A percentile compares a stretch with the other conserved stretches of the same genome.
Evolutionary conservation across 179 eudicot genomes (phyloP).

Genomic region (Camellia oleifera): DNA sequence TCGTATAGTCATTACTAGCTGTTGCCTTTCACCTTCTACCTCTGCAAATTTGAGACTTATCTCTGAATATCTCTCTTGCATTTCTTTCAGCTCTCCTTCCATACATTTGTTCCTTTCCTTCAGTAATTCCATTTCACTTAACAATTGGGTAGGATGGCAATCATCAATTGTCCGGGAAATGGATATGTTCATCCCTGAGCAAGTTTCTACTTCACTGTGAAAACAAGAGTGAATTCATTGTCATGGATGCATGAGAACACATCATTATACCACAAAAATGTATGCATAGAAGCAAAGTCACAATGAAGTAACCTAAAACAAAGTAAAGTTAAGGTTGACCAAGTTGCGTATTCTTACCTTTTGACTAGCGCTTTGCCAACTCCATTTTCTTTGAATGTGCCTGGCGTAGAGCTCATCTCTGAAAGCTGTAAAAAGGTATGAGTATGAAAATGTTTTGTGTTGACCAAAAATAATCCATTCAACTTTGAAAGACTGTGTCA

Average conservation of each 20-base stretch:
- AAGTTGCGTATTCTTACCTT: constrained; percentile 34
- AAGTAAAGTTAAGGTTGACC: neutral
- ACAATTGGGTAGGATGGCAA: constrained; percentile 26
- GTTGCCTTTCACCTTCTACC: constrained; percentile 96
- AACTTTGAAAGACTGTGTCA: constrained; percentile 14
- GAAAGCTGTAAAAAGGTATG: constrained; percentile 14
- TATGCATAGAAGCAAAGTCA: neutral
- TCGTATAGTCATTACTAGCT: constrained; percentile 83
- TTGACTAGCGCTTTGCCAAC: constrained; percentile 29
- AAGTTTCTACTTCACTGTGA: constrained; percentile 40
- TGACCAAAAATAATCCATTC: too few relatives aligned
- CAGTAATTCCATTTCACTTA: constrained; percentile 48
- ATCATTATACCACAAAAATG: neutral
- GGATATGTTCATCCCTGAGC: constrained; percentile 18
- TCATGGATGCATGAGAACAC: neutral
- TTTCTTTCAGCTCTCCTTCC: constrained; percentile 80
- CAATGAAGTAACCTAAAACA: neutral
- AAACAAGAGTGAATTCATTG: neutral
- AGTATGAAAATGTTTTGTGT: too few relatives aligned
- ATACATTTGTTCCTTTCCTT: constrained; percentile 67
- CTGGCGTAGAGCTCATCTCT: constrained; percentile 18
- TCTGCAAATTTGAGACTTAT: constrained; percentile 90
- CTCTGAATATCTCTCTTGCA: constrained; percentile 86
- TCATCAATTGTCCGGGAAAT: constrained; percentile 29
- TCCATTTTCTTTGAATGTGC: constrained; percentile 34